Percentiles rank a stretch among this genome's conserved stretches.
phyloP scores from a whole-genome alignment of 371 early-diverging fungal species.

The Nematocida homosporus region DNA sequence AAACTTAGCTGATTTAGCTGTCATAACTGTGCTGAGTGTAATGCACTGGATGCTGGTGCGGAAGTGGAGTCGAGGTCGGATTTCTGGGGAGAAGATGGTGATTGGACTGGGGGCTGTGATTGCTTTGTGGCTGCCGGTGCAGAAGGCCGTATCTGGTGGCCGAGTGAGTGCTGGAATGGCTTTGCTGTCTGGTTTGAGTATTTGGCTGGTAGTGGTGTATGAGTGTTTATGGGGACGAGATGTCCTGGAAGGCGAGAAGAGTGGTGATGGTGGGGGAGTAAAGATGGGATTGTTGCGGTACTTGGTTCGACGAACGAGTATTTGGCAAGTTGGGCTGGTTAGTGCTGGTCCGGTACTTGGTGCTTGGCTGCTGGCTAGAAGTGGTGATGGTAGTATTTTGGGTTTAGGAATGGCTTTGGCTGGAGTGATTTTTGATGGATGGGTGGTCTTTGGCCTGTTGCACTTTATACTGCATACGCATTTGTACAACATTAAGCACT shows the following conservation, averaged over 20 bases:
- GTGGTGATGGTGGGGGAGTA: not conserved
- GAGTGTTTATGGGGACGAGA: not conserved
- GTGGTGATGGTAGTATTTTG: not conserved
- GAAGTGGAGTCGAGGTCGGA: not conserved
- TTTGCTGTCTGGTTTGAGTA: not conserved
- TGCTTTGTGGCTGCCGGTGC: not conserved
- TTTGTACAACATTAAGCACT: constrained; percentile 46
- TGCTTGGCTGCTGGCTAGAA: not conserved
- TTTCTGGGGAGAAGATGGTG: not conserved
- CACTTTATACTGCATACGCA: not conserved
- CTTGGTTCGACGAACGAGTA: not conserved
- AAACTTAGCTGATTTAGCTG: not conserved
- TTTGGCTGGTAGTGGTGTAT: not conserved
- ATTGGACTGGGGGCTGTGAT: not conserved
- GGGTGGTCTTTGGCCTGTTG: not conserved
- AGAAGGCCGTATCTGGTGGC: not conserved
- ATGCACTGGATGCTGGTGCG: not conserved
- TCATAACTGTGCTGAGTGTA: not conserved
- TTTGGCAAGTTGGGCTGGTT: not conserved
- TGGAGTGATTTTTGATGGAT: not conserved
- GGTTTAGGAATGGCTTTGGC: not conserved
- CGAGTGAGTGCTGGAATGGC: not conserved
- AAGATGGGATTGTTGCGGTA: constrained; percentile 4
- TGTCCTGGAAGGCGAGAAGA: not conserved
- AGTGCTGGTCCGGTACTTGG: not conserved